Conservation (phyloP, 179 eudicot species). For the Sideroxylon spinosum region DNA sequence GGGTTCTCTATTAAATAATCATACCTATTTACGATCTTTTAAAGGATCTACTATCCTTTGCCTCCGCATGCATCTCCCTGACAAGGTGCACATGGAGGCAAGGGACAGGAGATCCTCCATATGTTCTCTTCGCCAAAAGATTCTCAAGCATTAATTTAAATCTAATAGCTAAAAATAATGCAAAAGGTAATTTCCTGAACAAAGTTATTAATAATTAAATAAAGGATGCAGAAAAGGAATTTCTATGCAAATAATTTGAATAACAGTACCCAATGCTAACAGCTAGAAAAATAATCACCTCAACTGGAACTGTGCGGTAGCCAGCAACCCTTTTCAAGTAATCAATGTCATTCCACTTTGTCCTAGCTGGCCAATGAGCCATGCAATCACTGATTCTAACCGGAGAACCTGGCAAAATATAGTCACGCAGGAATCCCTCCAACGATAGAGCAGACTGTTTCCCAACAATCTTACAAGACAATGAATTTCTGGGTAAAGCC, state of each 20-base stretch:
- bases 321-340: constrained; percentile 85
- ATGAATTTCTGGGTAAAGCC: constrained; percentile 65
- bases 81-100: not conserved
- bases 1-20: no score
- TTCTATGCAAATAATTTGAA: not conserved
- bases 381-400: constrained; percentile 80
- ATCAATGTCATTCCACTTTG: constrained; percentile 70
- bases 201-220: not conserved
- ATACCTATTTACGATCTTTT: no score
- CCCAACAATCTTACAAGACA: constrained; percentile 52
- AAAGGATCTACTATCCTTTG: no score
- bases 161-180: not conserved
- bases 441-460: constrained; percentile 59
- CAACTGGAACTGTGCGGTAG: constrained; percentile 90
- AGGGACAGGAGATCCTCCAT: not conserved
- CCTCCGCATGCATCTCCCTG: no score
- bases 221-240: no score
- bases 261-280: not conserved
- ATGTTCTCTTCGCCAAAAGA: not conserved
- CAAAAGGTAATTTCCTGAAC: not conserved
- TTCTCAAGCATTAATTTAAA: not conserved
- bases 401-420: constrained; percentile 65
- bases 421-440: constrained; percentile 78
- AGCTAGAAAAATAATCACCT: constrained; percentile 52
- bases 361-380: constrained; percentile 92